Base-by-base conservation (phyloP, 352 stramenopile species). In the Plasmopara viticola region DNA sequence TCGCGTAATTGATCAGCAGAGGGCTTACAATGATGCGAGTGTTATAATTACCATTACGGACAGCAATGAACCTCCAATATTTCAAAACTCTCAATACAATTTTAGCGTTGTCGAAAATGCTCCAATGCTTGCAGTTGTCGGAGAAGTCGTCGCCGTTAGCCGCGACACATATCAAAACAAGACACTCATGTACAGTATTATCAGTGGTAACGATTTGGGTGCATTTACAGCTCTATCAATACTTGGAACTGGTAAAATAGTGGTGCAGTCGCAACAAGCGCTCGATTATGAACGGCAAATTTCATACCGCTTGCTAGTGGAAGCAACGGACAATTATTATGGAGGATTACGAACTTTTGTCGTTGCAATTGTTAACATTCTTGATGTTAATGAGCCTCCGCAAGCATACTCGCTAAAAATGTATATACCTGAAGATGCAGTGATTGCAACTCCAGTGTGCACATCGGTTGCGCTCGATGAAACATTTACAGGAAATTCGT, bases 151-250 rank as follows among this genome's bases (percentile, higher is more conserved):
- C 0, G 74, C 74, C 0, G 54, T 74, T 13, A 68, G 81, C 35
- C 55, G 40, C 1, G 74, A 86, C 47, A 61, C 47, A 7, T 74
- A 66, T 34, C 69, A 82, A 54, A 82, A 84, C 62, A 68, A 65
- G n/a, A 72, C 69, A 5, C 56, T 86, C 13, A 52, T 50, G 14
- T 86, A 84, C 53, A 62, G 30, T 12, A 64, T 86, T 33, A 57
- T 72, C 9, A 55, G 47, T 20, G 72, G 65, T 12, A 81, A 86
- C 45, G 47, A 61, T 29, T 35, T 74, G 1, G 64, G 66, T 17
- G 58, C 65, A 9, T 84, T 86, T 53, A 51, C 43, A 8, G 56
- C 83, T 5, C 40, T 67, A 0, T 82, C 74, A 4, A 28, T 82
- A 5, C 42, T 30, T 34, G 70, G 74, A 0, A 39, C 68, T 48